Base-by-base conservation (phyloP, 768 basidiomycete genomes). In the Sutorius australiensis region DNA sequence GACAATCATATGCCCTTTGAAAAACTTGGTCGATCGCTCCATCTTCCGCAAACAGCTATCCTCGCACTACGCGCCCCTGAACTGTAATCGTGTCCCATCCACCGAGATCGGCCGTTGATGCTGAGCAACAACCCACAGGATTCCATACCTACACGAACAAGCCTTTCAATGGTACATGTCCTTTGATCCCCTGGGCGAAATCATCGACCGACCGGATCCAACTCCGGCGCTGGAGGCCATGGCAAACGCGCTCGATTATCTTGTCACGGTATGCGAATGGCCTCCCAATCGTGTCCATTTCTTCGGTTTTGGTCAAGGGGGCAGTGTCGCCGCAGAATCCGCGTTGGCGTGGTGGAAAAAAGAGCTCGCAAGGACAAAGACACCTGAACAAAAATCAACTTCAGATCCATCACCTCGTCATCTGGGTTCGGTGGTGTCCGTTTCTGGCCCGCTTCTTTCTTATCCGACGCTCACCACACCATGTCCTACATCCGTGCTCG, bases 271-370 rank as follows among this genome's bases (percentile, higher is more conserved):
- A 37, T 89, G 84, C 61, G 57, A 69, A 1, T 97, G 92, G 93
- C 73, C 83, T 6, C 61, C 77, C 0, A 53, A 79, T 10, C 75
- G 78, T n/a, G 86, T 97, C 37, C 93, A 97, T 65, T 64, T 93
- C 42, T 89, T 95, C 51, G 93, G 93, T 3, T 97, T 91, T 57
- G 89, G 80, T 0, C 93, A 97, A 67, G 93, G 93, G 0, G 94
- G 90, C 0, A 84, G 77, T 17, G 80, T 92, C 32, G 89, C 83
- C 1, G 78, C 75, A 2, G 92, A 97, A 68, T 75, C 82, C 48
- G 80, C 78, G 0, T 62, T 91, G 6, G 61, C 70, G 32, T 79
- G 75, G 72, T 87, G 84, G 80, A 81, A 73, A 47, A 56, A 58
- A 62, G 52, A 70, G 68, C 52, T 64, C 6, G 33, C 50, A 7